Base-by-base conservation (phyloP, 257 asterid genomes). In the Forsythia viridissima region DNA sequence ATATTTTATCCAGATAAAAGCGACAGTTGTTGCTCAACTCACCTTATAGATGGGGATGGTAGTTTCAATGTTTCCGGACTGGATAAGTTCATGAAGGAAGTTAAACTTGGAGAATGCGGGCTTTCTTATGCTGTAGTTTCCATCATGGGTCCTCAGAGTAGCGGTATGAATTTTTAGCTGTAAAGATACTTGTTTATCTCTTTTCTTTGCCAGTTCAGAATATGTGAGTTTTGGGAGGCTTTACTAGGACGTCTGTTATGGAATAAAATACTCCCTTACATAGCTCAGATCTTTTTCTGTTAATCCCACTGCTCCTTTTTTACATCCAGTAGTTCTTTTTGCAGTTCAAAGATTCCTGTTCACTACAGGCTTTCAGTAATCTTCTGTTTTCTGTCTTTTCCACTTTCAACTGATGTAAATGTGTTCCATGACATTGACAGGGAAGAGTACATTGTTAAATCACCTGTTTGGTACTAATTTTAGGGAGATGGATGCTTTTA, bases 111-210 rank as follows among this genome's bases (percentile, higher is more conserved):
- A 3, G 98, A 96, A 71, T 96, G 97, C 80, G 99, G 99, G 74
- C 97, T 93, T 79, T 93, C 99, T 80, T 96, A 96, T 87, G 98
- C 97, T 1, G 88, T 96, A 52, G 99, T 93, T 38, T 96, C 99
- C 80, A 96, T 96, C 77, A 96, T 96, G 99, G 99, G 99, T 39
- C 99, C 98, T 42, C 99, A 93, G 84, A 96, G 99, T 79, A 93
- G 99, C 82, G 99, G 99, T 96, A 91, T 74, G 84, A n/a, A 57
- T 68, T 61, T 72, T 70, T 74, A 41, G 41, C 43, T 44, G 70
- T 13, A 16, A 52, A 59, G 39, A 46, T 34, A 40, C 43, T 34
- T 66, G 39, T 40, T 30, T 70, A 13, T 30, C 39, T 30, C 37
- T 44, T 74, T 9, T 20, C 24, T 8, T 57, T 4, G 9, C 21